Percentiles rank a stretch among this genome's conserved stretches.
Conservation (phyloP, 176 grass and related monocot genomes). For the barley (Hordeum vulgare) region MorexV3_pseudomolecules_assembly NC_058519.1:536023677-536024176, state of each 20-base stretch:
- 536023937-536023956: too few species aligned
- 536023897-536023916: not conserved
- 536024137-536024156: slow-evolving; percentile 71
- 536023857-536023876: slow-evolving; percentile 23
- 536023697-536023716: slow-evolving; percentile 98
- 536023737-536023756: slow-evolving; percentile 88
- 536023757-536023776: slow-evolving; percentile 91
- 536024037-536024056: slow-evolving; percentile 75
- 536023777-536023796: slow-evolving; percentile 86
- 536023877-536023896: not conserved
- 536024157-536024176: slow-evolving; percentile 4
- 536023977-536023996: slow-evolving; percentile 97
- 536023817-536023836: slow-evolving; percentile 80
- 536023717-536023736: slow-evolving; percentile 95
- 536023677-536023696: slow-evolving; percentile 87
- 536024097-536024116: slow-evolving; percentile 72
- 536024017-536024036: slow-evolving; percentile 99
- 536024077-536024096: slow-evolving; percentile 91
- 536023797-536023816: slow-evolving; percentile 87
- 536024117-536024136: slow-evolving; percentile 84
- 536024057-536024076: slow-evolving; percentile 90
- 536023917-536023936: slow-evolving; percentile 21
- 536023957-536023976: slow-evolving; percentile 56
- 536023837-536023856: slow-evolving; percentile 85
- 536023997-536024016: slow-evolving; percentile 90